Percentiles rank a stretch among this genome's conserved stretches.
These are phyloP conservation scores for Themeda triandra DNA, from an alignment of 176 grass and related monocot genomes.

Conservation along the genomic window DNA sequence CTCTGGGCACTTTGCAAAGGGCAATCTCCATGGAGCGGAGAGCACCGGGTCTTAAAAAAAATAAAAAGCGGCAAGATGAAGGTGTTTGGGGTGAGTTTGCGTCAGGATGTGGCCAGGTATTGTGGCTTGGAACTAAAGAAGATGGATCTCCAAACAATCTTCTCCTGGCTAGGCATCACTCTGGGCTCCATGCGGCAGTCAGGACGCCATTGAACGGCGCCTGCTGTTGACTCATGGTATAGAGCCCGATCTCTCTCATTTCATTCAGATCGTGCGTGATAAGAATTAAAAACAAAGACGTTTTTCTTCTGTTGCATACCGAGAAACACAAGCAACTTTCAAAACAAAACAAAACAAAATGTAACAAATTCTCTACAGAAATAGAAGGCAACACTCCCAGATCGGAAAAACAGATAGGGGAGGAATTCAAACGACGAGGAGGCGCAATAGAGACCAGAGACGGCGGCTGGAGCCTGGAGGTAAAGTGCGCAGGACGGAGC, in stretches of 20 bases:
- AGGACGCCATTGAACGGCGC: constrained; percentile 33
- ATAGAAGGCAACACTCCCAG: neutral
- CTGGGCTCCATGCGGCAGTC: constrained; percentile 63
- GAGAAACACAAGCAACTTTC: neutral
- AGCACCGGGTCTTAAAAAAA: no score
- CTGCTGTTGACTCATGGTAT: constrained; percentile 62
- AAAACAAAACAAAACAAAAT: neutral
- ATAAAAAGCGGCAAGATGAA: no score
- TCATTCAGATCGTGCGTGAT: neutral
- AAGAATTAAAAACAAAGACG: no score
- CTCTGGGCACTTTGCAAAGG: constrained; percentile 51
- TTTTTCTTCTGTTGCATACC: neutral
- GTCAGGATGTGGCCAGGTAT: constrained; percentile 33
- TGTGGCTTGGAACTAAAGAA: constrained; percentile 61
- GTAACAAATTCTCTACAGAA: neutral
- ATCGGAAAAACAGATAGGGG: no score
- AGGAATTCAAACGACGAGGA: no score
- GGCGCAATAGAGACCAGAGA: no score
- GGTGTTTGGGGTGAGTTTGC: no score
- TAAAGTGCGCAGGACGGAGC: no score
- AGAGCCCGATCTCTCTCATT: neutral
- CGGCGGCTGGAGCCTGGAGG: no score
- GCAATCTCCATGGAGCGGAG: constrained; percentile 18
- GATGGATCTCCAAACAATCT: constrained; percentile 66
- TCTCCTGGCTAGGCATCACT: constrained; percentile 47